A percentile compares a stretch with the other conserved stretches of the same genome.
phyloP scores from a whole-genome alignment of 345 rosid genomes.

The Firmiana major region DNA sequence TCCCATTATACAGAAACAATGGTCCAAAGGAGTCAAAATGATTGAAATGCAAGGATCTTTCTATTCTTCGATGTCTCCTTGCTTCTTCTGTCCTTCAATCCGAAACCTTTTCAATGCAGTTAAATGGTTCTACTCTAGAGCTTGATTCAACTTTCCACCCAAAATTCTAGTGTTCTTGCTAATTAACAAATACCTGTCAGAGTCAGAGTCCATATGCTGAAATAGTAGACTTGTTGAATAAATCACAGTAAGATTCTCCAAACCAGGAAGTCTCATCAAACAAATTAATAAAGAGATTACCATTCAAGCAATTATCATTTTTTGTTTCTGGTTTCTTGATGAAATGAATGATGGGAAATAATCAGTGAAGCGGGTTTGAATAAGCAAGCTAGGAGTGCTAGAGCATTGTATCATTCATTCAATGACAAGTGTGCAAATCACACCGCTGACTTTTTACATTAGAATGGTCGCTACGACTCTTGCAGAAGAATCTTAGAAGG shows the following conservation, averaged over 20 bases:
- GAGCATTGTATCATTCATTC: background rate
- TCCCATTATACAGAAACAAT: background rate
- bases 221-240: background rate
- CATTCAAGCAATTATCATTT: background rate
- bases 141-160: conserved; percentile 4
- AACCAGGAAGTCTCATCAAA: background rate
- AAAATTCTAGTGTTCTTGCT: background rate
- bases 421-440: background rate
- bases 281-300: background rate
- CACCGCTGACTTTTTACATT: background rate
- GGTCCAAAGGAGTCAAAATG: conserved; percentile 7
- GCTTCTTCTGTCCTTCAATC: background rate
- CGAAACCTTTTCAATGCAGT: background rate
- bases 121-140: background rate
- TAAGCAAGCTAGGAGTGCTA: background rate
- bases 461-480: background rate
- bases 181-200: background rate
- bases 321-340: background rate
- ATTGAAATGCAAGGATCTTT: background rate
- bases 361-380: background rate
- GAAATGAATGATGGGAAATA: background rate
- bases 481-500: background rate
- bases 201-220: background rate
- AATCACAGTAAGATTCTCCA: background rate
- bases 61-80: background rate